These are phyloP conservation scores for Filobasidium wieringae DNA, from an alignment of 768 basidiomycete genomes.

Conservation along the genomic window DNA sequence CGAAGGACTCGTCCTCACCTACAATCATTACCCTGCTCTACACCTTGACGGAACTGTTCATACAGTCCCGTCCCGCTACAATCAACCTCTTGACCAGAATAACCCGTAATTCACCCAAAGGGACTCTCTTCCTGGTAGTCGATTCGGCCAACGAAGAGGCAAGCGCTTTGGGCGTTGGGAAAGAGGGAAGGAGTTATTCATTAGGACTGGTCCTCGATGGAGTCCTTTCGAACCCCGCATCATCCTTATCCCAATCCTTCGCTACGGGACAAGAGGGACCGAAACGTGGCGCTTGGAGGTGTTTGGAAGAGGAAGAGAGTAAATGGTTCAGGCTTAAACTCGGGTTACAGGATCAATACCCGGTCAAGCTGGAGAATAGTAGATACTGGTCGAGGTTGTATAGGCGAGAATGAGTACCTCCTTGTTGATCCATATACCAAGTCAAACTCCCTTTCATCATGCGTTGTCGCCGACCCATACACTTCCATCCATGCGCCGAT, in stretches of 20 bases:
- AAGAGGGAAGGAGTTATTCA: conserved; percentile 25
- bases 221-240: conserved; percentile 10
- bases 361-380: conserved; percentile 36
- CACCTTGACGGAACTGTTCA: conserved; percentile 34
- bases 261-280: background rate
- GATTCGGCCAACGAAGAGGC: conserved; percentile 28
- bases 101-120: conserved; percentile 16
- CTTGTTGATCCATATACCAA: too few species aligned
- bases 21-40: conserved; percentile 34
- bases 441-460: too few species aligned
- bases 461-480: too few species aligned
- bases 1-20: conserved; percentile 1
- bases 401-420: conserved; percentile 16
- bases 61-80: conserved; percentile 30
- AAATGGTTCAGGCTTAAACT: conserved; percentile 31
- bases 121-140: conserved; percentile 27
- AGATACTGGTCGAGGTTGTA: conserved; percentile 38
- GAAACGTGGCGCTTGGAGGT: conserved; percentile 18
- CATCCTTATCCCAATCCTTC: background rate
- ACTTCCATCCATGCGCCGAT: too few species aligned
- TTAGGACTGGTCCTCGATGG: conserved; percentile 13
- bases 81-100: conserved; percentile 20
- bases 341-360: conserved; percentile 27
- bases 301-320: conserved; percentile 22
- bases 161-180: conserved; percentile 19